Evolutionary conservation across 306 rosid genomes (phyloP).

Genomic region (Pachyrhizus erosus): DNA sequence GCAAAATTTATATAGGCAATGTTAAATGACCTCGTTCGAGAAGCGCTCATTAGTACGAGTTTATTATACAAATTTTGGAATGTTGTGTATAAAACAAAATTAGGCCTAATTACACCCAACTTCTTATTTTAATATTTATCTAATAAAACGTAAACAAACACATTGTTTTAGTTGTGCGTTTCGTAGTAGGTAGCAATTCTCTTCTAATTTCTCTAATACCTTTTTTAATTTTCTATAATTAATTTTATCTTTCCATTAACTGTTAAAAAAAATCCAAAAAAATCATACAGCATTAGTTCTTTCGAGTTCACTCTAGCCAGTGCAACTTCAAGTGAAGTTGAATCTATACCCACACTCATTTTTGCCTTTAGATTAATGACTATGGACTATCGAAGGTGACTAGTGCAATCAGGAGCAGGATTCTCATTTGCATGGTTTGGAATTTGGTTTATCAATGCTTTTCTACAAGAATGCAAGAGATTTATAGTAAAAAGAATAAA

Average conservation of each 20-base stretch:
- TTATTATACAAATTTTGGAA: not conserved
- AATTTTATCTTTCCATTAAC: not conserved
- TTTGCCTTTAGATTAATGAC: not conserved
- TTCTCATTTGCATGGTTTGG: not conserved
- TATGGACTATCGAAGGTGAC: not conserved
- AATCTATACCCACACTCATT: not conserved
- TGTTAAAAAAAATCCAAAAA: not conserved
- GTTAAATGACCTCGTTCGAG: not conserved
- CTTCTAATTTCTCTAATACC: not conserved
- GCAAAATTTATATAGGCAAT: not conserved
- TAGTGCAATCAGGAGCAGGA: not conserved
- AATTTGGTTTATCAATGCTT: not conserved
- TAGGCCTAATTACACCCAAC: not conserved
- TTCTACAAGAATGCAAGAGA: not conserved
- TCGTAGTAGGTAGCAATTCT: not conserved
- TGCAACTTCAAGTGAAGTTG: not conserved
- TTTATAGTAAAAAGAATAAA: not conserved
- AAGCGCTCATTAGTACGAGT: not conserved
- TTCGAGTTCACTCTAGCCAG: not conserved
- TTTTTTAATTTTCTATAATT: not conserved
- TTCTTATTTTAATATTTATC: not conserved
- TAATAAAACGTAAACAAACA: not conserved
- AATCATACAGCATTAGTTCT: not conserved
- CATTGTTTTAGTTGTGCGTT: not conserved
- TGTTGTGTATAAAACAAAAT: not conserved